A percentile compares a stretch with the other conserved stretches of the same genome.
Conservation (phyloP, 1,284 basidiomycete genomes). For the Mixia osmundae region DNA sequence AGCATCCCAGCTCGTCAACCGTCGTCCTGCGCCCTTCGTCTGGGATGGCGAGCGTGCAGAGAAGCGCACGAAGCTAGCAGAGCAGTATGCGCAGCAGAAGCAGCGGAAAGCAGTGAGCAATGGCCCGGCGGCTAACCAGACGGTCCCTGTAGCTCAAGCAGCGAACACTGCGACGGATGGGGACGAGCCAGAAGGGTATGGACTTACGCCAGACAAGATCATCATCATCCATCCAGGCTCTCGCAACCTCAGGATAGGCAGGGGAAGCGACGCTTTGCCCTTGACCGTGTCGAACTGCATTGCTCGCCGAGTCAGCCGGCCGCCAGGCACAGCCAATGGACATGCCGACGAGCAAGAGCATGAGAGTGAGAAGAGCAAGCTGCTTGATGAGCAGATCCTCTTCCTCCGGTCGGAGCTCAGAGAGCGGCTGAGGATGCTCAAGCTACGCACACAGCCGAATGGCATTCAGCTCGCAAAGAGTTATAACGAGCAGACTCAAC, state of each 20-base stretch:
- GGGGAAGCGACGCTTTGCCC: constrained; percentile 67
- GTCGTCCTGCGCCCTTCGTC: no score
- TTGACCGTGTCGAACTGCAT: constrained; percentile 49
- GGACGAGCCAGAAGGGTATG: neutral
- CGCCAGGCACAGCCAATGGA: neutral
- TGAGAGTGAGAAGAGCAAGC: neutral
- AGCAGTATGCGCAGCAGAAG: no score
- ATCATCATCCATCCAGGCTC: constrained; percentile 90
- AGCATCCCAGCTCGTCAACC: no score
- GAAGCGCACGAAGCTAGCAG: no score
- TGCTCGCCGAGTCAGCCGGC: constrained; percentile 25
- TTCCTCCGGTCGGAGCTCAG: constrained; percentile 48
- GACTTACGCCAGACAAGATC: constrained; percentile 1
- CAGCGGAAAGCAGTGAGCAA: no score
- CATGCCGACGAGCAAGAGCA: constrained; percentile 17
- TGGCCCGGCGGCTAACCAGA: no score
- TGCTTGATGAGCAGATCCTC: constrained; percentile 49
- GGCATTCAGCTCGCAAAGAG: constrained; percentile 45
- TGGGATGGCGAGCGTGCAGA: no score
- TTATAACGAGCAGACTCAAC: constrained; percentile 27
- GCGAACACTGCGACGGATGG: neutral
- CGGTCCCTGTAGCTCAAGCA: no score
- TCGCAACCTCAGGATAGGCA: constrained; percentile 59
- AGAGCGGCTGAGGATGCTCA: constrained; percentile 68
- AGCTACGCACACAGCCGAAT: constrained; percentile 51